Evolutionary conservation across 352 stramenopile species (phyloP).

Genomic region (Globisporangium cederbergense): DNA sequence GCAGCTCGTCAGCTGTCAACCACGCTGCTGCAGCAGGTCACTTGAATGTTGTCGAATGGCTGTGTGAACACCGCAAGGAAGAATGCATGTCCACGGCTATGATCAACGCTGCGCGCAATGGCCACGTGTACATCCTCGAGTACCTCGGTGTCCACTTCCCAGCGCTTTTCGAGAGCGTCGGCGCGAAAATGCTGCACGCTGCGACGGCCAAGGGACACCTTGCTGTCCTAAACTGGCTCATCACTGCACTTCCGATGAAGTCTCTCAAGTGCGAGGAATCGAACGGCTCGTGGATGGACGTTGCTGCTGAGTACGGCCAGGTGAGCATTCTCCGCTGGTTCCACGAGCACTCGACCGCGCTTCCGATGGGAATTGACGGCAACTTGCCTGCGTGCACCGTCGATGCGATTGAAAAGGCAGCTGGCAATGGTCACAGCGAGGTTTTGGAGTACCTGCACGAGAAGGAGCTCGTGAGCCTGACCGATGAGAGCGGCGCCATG

Average conservation of each 20-base stretch:
- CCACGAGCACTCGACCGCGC: constrained; percentile 46
- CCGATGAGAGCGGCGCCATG: constrained; percentile 40
- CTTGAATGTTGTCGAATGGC: constrained; percentile 54
- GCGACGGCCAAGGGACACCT: constrained; percentile 59
- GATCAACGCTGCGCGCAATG: constrained; percentile 53
- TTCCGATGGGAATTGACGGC: constrained; percentile 58
- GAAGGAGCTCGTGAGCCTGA: constrained; percentile 49
- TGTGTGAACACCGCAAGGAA: constrained; percentile 44
- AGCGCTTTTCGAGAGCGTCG: constrained; percentile 41
- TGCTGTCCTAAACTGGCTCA: constrained; percentile 56
- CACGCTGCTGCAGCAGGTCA: constrained; percentile 53
- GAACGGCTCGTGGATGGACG: constrained; percentile 67
- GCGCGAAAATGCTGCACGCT: constrained; percentile 61
- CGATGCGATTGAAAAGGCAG: constrained; percentile 61
- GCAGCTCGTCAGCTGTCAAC: constrained; percentile 60
- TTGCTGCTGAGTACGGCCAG: constrained; percentile 64
- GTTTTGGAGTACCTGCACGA: constrained; percentile 55
- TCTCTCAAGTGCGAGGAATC: constrained; percentile 64
- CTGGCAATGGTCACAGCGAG: constrained; percentile 56
- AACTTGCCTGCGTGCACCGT: constrained; percentile 42
- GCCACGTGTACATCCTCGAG: constrained; percentile 55
- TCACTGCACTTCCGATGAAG: constrained; percentile 52
- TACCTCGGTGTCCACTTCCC: constrained; percentile 46
- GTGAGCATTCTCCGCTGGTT: constrained; percentile 66
- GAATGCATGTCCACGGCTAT: constrained; percentile 51